Evolutionary conservation across 805 yeast genomes (phyloP), one percentile per base, ranked within the genome.

Genomic region (Saccharomyces kudriavzevii): DNA sequence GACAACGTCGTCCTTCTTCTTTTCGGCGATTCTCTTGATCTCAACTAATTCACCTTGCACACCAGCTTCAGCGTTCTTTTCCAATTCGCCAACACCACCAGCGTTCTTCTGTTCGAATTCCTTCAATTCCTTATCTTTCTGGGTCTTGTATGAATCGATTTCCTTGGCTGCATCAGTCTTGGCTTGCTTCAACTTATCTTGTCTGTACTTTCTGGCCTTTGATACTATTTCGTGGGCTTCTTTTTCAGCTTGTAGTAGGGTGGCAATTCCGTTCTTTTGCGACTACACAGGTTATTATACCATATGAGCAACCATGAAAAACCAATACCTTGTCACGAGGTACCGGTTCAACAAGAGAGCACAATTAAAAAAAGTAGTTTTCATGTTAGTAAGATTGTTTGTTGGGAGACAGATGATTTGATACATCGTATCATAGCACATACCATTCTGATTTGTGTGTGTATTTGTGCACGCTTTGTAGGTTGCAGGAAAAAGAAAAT

Each of bases 221-320:
- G 91, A 80, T 57, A 94, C 98, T 59, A 91, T 87, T 63, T 85
- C 91, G 63, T 96, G 97, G n/a, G 99, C 98, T 65, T 89, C 92
- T 74, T 87, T 89, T 76, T 94, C 99, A 58, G 98, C 96, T 78
- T 87, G 68, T 51, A 70, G 58, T 51, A 70, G 56, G 40, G 71
- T 66, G 43, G 71, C 71, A 56, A 69, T 65, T 63, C 73, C 73
- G 67, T 68, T 67, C 52, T 63, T 61, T 57, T 64, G 68, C 25
- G 69, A 64, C 67, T 56, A 30, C 13, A 27, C 27, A 11, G 30
- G 25, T 22, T 46, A 47, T 28, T 47, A 47, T n/a, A 45, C 20
- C 28, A 8, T 25, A 22, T 45, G 43, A 35, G 43, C 43, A 35
- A 35, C 43, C n/a, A 35, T 35, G 43, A 17, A 35, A 35, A 35